Base-by-base conservation (phyloP, 1,139 yeast genomes). In the Taphrina populina region DNA sequence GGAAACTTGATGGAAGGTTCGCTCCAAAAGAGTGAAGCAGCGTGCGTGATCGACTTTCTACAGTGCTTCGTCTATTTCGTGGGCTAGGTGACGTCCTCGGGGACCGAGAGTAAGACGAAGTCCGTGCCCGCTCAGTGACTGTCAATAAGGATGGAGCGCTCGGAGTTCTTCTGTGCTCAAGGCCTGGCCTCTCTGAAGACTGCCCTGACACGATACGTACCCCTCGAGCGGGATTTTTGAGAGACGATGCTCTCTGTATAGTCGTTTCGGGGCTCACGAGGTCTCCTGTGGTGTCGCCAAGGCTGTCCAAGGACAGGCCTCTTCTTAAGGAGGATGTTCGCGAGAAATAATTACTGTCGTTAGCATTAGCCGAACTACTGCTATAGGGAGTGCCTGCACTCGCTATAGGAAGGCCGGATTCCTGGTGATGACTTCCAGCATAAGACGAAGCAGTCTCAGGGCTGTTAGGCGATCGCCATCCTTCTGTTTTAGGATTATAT, bases 21-120 rank as follows among this genome's bases (percentile, higher is more conserved):
- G 56, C 56, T 11, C 56, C 56, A 41, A 41, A 35, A 3, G 56
- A 52, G 23, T 52, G 56, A 21, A 52, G 24, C 11, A 52, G 36
- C 7, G 47, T 41, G 13, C 49, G 26, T 7, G 47, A 33, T 3
- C 52, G 30, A 15, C 41, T 34, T 17, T 34, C 52, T 5, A 27
- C 41, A 4, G 49, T 52, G 15, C 49, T 32, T 17, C 39, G 44
- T 10, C 54, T 45, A 2, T 30, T 21, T 4, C 54, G 54, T 10
- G 54, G 54, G 3, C 37, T 27, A 15, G 47, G 47, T 13, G 47
- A 41, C 5, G 46, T 29, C 4, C 54, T 33, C 4, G 46, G 29
- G 2, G 54, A 49, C 2, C 21, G 23, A 27, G 32, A 6, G 23
- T 19, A 34, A 4, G 45, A 23, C 4, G 29, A 35, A 7, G 47